Base-by-base conservation (phyloP, 179 eudicot genomes). In the Vitellaria paradoxa region DNA sequence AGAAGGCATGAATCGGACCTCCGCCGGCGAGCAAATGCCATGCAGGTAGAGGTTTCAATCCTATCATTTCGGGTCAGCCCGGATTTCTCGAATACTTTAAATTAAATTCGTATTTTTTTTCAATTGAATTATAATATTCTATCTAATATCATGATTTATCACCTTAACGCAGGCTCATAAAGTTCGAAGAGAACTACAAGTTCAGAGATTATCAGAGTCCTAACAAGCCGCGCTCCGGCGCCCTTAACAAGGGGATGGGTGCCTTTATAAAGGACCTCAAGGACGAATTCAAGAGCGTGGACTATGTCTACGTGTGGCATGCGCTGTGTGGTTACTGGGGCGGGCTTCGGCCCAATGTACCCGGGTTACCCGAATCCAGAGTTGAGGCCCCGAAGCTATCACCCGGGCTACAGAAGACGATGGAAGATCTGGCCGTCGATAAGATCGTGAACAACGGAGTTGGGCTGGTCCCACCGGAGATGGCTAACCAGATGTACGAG, bases 301-400 rank as follows among this genome's bases (percentile, higher is more conserved):
- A 92, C 47, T 82, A 87, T 66, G 98, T 94, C 46, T 94, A 94
- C 80, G 98, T 94, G 63, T 94, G 98, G 98, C 98, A 94, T 76
- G 98, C 98, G 3, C 82, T 94, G 67, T 92, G 89, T 82, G 98
- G 98, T 37, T 92, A 94, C 52, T 94, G 98, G 98, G 98, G 98
- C 50, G 98, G 98, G 80, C 67, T 94, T 0, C 81, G 94, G 82
- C 97, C 98, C 80, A 67, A 85, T 59, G 87, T 84, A 8, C 26
- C 85, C 2, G 88, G 88, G 20, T 67, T 93, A 1, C 97, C 97
- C 0, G 85, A 86, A 52, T 81, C 96, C 24, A 83, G 62, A 6
- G 89, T 91, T 0, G 80, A 92, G 2, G 15, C 37, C 17, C 98
- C 98, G 12, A 88, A 88, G 70, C 71, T 94, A 65, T 84, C 98